phyloP scores from a whole-genome alignment of 148 eudicot genomes.

The Amaranthus cruentus region DNA sequence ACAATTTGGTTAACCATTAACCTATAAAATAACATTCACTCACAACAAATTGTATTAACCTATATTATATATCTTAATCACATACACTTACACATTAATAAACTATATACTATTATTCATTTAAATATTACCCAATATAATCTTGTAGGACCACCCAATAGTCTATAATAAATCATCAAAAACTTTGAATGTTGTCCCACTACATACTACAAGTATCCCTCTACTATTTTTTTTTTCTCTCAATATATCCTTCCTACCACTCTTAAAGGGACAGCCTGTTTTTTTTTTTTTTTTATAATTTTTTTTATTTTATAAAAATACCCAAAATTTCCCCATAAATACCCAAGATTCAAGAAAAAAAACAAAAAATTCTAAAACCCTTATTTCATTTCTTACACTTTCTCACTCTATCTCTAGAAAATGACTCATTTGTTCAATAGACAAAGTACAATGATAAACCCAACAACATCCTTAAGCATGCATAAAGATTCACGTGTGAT shows the following conservation, averaged over 20 bases:
- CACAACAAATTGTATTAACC: slow-evolving; percentile 1
- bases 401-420: background rate
- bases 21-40: background rate
- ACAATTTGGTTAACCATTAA: background rate
- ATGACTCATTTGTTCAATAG: slow-evolving; percentile 28
- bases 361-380: background rate
- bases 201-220: slow-evolving; percentile 2
- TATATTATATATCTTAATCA: slow-evolving; percentile 21
- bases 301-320: background rate
- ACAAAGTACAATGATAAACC: slow-evolving; percentile 14
- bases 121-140: background rate
- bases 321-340: background rate
- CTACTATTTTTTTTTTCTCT: background rate
- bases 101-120: background rate
- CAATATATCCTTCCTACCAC: slow-evolving; percentile 7
- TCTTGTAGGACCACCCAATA: background rate
- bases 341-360: too few species aligned
- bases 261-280: slow-evolving; percentile 14
- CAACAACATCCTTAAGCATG: slow-evolving; percentile 39
- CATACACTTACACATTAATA: background rate
- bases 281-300: background rate
- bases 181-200: background rate
- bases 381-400: background rate
- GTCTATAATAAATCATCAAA: slow-evolving; percentile 10
- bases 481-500: slow-evolving; percentile 48